Evolutionary conservation across 306 rosid species (phyloP).

Genomic region (Astragalus membranaceus): DNA sequence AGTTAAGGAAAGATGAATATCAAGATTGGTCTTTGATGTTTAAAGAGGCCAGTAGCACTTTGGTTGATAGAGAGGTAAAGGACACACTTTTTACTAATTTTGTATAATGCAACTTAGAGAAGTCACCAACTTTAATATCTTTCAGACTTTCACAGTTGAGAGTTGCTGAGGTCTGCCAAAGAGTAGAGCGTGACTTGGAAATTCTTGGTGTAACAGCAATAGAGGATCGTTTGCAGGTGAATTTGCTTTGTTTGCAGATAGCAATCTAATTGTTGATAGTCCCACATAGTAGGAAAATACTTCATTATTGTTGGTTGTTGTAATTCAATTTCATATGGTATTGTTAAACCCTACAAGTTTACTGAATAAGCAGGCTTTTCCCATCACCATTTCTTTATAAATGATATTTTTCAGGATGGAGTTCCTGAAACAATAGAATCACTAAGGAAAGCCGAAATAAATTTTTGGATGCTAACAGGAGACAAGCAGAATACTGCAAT

Average conservation of each 20-base stretch:
- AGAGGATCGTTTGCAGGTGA: conserved; percentile 98
- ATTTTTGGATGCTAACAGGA: conserved; percentile 99
- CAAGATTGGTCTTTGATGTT: conserved; percentile 84
- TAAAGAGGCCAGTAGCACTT: conserved; percentile 89
- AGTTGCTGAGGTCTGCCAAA: conserved; percentile 91
- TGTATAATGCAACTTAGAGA: not conserved
- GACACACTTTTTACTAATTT: conserved; percentile 22
- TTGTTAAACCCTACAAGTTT: too few species aligned
- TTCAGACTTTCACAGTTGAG: conserved; percentile 91
- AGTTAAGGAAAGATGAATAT: conserved; percentile 74
- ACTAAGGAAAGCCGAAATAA: conserved; percentile 98
- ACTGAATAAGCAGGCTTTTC: too few species aligned
- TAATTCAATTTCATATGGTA: too few species aligned
- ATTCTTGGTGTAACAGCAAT: conserved; percentile 96
- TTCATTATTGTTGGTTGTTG: too few species aligned
- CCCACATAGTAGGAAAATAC: not conserved
- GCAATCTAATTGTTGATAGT: not conserved
- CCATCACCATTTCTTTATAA: too few species aligned
- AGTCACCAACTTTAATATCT: conserved; percentile 16
- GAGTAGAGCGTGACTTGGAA: conserved; percentile 79
- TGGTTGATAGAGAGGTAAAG: conserved; percentile 95
- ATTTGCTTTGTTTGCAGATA: conserved; percentile 15
- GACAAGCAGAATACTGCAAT: conserved; percentile 97
- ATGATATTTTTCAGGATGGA: too few species aligned
- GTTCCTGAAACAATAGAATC: too few species aligned